These are phyloP conservation scores for Mycena haematopus DNA, from an alignment of 768 basidiomycete genomes.

Conservation along the genomic window DNA sequence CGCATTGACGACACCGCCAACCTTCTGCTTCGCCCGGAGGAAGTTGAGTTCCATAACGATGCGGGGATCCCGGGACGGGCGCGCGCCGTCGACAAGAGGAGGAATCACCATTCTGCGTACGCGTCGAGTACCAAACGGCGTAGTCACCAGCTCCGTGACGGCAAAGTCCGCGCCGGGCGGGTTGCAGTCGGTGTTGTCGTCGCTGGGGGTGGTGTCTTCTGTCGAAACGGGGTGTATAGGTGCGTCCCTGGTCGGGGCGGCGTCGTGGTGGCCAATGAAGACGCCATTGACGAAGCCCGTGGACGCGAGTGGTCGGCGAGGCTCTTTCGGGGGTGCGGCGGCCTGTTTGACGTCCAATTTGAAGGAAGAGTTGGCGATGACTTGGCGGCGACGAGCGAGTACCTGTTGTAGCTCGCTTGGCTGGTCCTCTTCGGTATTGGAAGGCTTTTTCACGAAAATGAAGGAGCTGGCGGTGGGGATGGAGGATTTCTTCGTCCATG, in stretches of 20 bases:
- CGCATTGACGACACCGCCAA: not conserved
- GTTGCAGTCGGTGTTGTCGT: not conserved
- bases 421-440: not conserved
- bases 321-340: not conserved
- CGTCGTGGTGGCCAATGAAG: not conserved
- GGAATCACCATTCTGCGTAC: conserved; percentile 15
- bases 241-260: not conserved
- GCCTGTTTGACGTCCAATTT: not conserved
- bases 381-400: conserved; percentile 11
- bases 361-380: not conserved
- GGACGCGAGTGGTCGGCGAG: not conserved
- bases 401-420: conserved; percentile 19
- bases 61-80: conserved; percentile 10
- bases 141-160: conserved; percentile 7
- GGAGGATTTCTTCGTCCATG: not conserved
- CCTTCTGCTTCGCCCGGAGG: conserved; percentile 17
- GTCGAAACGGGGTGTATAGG: not conserved
- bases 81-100: conserved; percentile 2
- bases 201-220: not conserved
- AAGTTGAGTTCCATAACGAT: conserved; percentile 9
- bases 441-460: not conserved
- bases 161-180: conserved; percentile 16
- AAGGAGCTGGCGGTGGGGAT: not conserved
- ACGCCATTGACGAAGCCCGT: not conserved
- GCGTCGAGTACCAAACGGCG: conserved; percentile 13